These are phyloP conservation scores for Neonectria ditissima DNA, from an alignment of 2,329 filamentous ascomycete species.

Conservation along the genomic window DNA sequence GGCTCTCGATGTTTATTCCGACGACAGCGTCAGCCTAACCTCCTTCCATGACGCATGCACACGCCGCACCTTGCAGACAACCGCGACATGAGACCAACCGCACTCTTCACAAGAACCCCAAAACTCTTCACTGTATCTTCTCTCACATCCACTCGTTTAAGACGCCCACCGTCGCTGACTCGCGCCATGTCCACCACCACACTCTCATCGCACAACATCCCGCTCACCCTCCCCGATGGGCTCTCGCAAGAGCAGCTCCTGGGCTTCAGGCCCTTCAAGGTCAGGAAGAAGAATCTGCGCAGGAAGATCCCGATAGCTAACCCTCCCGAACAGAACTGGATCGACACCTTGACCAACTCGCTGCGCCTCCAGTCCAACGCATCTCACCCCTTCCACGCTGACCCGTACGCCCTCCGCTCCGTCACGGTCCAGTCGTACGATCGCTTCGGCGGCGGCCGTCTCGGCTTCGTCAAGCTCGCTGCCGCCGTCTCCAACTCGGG, in stretches of 20 bases:
- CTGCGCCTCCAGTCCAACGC: constrained; percentile 58
- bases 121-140: not conserved
- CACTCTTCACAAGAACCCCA: not conserved
- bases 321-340: constrained; percentile 58
- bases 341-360: constrained; percentile 59
- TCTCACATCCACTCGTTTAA: not conserved
- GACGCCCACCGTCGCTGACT: not conserved
- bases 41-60: not conserved
- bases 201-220: constrained; percentile 48
- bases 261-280: constrained; percentile 63
- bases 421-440: constrained; percentile 67
- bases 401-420: constrained; percentile 64
- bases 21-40: not conserved
- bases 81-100: constrained; percentile 30
- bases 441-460: constrained; percentile 57
- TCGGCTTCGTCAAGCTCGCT: constrained; percentile 69
- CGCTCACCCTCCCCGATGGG: constrained; percentile 58
- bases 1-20: not conserved
- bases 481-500: constrained; percentile 60
- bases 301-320: not conserved
- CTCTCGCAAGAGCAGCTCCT: constrained; percentile 59
- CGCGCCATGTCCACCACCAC: constrained; percentile 41
- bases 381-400: constrained; percentile 64
- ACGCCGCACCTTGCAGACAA: not conserved
- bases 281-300: constrained; percentile 39